Base-by-base conservation (phyloP, 1,284 basidiomycete genomes). In the Blastosporella zonata region DNA sequence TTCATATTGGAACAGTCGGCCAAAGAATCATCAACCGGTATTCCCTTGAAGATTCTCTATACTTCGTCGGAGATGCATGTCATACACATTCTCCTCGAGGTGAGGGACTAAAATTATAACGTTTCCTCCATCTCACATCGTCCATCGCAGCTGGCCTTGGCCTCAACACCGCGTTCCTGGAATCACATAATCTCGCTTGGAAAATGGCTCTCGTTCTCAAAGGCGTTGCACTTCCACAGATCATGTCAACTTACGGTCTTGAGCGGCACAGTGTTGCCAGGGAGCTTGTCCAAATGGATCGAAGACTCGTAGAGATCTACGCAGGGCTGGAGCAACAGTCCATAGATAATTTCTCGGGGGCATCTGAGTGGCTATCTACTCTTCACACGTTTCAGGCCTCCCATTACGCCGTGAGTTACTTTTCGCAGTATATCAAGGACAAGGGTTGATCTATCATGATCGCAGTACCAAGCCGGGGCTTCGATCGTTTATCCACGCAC, bases 41-140 rank as follows among this genome's bases (percentile, higher is more conserved):
- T 31, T 52, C 53, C 6, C 31, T 52, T 22, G 27, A 10, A 35
- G 47, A 52, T 22, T 46, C 50, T 1, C 3, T 54, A 3, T 54
- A 49, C 28, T 54, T 54, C 31, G 49, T 54, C 12, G 53, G 53
- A 15, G 53, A 54, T 28, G 49, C 53, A 23, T 54, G 53, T n/a
- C 53, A 54, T 43, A 54, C 53, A 1, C 53, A 54, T 33, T 54
- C 53, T 20, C 53, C 53, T 17, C 53, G 53, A 34, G 53, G 53
- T 54, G 3, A 33, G 40, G 10, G 22, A 20, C 18, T 22, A 12
- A 20, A n/a, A 37, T 20, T 31, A 17, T 22, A 2, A 20, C 18
- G 21, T 17, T 22, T 10, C 10, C 12, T 25, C n/a, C 17, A 10
- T 10, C 35, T 37, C 10, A 10, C 18, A 22, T 20, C 20, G 3